phyloP scores from a whole-genome alignment of 139 green algal genomes.

The Closterium sp. region DNA sequence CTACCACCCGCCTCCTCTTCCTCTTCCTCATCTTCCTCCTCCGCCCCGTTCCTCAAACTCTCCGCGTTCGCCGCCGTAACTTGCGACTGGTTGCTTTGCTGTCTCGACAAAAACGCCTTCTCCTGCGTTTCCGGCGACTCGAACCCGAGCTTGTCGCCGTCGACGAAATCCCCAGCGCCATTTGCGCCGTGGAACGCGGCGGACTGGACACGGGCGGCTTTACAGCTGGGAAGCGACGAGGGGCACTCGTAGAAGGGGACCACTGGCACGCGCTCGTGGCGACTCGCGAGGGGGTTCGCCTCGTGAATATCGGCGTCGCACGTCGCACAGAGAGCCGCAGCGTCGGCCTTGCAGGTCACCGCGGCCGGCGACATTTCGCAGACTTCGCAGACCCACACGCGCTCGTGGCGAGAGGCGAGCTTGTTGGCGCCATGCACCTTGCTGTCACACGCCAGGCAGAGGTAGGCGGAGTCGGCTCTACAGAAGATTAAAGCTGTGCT shows the following conservation, averaged over 20 bases:
- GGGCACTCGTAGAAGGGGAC: conserved; percentile 46
- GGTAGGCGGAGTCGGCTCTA: conserved; percentile 35
- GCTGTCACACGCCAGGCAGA: conserved; percentile 40
- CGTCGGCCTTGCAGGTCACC: conserved; percentile 42
- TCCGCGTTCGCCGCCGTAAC: not conserved
- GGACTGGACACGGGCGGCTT: not conserved
- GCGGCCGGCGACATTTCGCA: conserved; percentile 34
- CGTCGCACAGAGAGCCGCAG: conserved; percentile 33
- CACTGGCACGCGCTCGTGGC: conserved; percentile 47
- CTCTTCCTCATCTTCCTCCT: not conserved
- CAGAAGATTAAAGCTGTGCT: conserved; percentile 31
- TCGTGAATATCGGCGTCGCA: conserved; percentile 45
- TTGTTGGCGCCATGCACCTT: conserved; percentile 44
- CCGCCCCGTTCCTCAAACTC: not conserved
- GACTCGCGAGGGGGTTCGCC: conserved; percentile 33
- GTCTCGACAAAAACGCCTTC: not conserved
- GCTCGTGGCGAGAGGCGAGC: conserved; percentile 40
- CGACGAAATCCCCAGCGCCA: not conserved
- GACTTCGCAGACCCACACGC: conserved; percentile 47
- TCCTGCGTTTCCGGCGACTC: not conserved
- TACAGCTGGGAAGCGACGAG: not conserved
- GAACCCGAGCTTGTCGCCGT: too few relatives aligned
- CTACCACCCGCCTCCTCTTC: not conserved
- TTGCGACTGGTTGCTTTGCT: not conserved
- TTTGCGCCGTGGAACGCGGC: not conserved